Base-by-base conservation (phyloP, 345 rosid genomes). In the Viola odorata region DNA sequence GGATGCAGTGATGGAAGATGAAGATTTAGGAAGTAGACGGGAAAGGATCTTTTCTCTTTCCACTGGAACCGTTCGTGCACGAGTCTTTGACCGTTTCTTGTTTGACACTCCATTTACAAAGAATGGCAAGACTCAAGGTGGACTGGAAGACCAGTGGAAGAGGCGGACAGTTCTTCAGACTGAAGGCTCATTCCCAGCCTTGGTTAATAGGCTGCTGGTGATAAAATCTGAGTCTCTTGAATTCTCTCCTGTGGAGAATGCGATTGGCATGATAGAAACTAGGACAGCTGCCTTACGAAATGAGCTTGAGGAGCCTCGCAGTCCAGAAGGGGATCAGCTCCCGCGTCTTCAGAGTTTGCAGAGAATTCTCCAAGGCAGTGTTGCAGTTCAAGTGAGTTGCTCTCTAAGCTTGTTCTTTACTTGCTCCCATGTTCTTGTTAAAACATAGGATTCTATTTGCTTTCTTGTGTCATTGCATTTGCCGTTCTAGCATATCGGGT, bases 291-390 rank as follows among this genome's bases (percentile, higher is more conserved):
- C 99, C 17, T 71, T 94, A 41, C 74, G 95, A 70, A 94, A 86
- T 66, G 97, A 90, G 76, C 95, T 90, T 44, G 97, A 94, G 77
- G 99, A 94, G 84, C 96, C 99, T 67, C 97, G 99, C 64, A 90
- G 95, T 71, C 87, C 99, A 23, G 99, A 94, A 51, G 99, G 97
- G 41, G 99, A 94, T 76, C 97, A 90, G 65, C 78, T 90, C 54
- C 99, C 97, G 7, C 94, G 96, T 55, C 95, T 90, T 32, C 97
- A 90, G 78, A 90, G 97, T 77, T 81, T 91, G 58, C 99, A 90
- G 84, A 84, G 99, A 73, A 94, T 94, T 76, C 96, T 94, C 57
- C 99, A 90, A 83, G 97, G 99, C 80, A 94, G 96, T 75, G 99
- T 94, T 60, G 99, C 99, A 12, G 99, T 90, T 56, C 99, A 90